Base-by-base conservation (phyloP, 306 rosid species). In the Ormosia emarginata region DNA sequence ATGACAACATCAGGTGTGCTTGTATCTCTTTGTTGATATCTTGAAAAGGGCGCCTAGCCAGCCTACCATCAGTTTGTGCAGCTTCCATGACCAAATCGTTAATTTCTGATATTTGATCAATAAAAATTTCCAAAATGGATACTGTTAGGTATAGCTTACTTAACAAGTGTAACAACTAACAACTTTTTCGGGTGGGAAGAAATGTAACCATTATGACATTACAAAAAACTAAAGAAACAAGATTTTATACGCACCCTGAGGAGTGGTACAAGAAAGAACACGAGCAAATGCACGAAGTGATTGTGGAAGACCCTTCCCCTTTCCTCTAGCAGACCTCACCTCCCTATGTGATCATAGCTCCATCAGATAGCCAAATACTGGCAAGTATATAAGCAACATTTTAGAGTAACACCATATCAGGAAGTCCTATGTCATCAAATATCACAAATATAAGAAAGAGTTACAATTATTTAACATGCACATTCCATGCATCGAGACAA, bases 231-330 rank as follows among this genome's bases (percentile, higher is more conserved):
- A 30, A 40, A 82, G 3, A 18, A 53, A 64, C 18, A 13, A 47
- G 17, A 73, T 49, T 32, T 13, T 47, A 47, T 49, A 29, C 46
- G 30, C 77, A 91, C 94, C 94, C 29, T 88, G 89, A 74, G 76
- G 77, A 33, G 84, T 75, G 78, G 82, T 40, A 82, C 97, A 92
- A 74, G 94, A 44, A 43, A 87, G 72, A 84, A 91, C 85, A 63
- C 96, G 93, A 69, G 88, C 94, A 88, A 90, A 81, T 55, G 98
- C 97, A 43, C 91, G 91, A 74, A 92, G 89, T 75, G 98, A 91
- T 64, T 87, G 97, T 0, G 96, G 93, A 80, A 94, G 75, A 67
- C 98, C 96, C 85, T 85, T 90, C 86, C 91, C 97, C 67, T 87
- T 94, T 64, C 89, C 89, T 30, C 57, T 71, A 78, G 83, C 83